These are phyloP conservation scores for Talaromyces nanjingensis DNA, from an alignment of 495 filamentous ascomycete genomes.

Conservation along the genomic window DNA sequence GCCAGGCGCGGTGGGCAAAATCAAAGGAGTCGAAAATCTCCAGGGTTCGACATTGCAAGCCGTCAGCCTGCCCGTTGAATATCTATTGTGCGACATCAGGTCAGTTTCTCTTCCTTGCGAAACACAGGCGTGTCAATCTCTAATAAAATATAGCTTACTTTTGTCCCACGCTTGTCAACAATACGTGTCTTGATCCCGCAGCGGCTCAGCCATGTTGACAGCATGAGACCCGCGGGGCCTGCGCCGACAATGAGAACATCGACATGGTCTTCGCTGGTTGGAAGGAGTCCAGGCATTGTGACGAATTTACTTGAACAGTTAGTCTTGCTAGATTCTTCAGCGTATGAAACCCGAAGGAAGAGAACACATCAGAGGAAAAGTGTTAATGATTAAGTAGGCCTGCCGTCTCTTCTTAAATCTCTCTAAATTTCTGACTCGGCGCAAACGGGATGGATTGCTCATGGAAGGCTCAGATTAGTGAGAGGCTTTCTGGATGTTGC, in stretches of 20 bases:
- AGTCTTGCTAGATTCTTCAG: neutral
- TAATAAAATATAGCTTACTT: conserved; percentile 18
- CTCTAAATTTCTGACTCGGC: neutral
- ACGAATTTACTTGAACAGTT: neutral
- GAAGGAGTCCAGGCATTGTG: neutral
- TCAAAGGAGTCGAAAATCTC: conserved; percentile 62
- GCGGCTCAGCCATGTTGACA: conserved; percentile 51
- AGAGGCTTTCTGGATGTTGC: neutral
- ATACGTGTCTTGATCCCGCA: conserved; percentile 49
- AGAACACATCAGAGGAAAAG: neutral
- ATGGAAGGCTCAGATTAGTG: neutral
- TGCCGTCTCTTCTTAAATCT: neutral
- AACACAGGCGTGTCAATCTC: neutral
- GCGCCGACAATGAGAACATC: conserved; percentile 50
- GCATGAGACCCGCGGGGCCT: conserved; percentile 58
- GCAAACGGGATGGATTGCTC: neutral
- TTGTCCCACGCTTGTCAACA: conserved; percentile 51
- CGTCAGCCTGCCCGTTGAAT: conserved; percentile 54
- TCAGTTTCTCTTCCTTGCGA: neutral
- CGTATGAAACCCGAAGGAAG: neutral
- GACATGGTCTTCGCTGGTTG: neutral
- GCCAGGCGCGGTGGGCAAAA: conserved; percentile 50
- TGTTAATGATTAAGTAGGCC: neutral
- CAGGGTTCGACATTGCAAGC: conserved; percentile 47
- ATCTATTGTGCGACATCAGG: conserved; percentile 4